Evolutionary conservation across 2,329 filamentous ascomycete genomes (phyloP).

Genomic region (Aspergillus persii): DNA sequence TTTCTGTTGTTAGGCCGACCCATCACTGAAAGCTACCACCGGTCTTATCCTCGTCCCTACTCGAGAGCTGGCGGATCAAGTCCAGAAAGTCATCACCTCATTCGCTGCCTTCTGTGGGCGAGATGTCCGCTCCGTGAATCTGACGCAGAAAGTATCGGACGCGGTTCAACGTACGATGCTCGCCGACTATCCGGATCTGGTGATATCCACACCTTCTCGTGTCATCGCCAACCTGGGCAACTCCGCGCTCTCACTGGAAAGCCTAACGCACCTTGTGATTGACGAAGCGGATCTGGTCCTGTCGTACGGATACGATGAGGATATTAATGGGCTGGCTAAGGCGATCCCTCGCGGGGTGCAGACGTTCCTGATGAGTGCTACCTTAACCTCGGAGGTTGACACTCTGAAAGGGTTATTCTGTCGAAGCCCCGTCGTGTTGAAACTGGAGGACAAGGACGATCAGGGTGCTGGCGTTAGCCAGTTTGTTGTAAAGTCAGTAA

Average conservation of each 20-base stretch:
- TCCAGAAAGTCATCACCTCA: conserved; percentile 72
- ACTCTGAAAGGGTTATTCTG: conserved; percentile 83
- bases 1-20: conserved; percentile 28
- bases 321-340: conserved; percentile 75
- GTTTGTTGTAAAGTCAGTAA: conserved; percentile 72
- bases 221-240: conserved; percentile 75
- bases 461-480: conserved; percentile 77
- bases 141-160: conserved; percentile 87
- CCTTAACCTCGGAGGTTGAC: conserved; percentile 82
- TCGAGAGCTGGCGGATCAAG: conserved; percentile 88
- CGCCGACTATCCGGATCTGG: conserved; percentile 79
- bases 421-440: conserved; percentile 72
- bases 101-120: conserved; percentile 83
- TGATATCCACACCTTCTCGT: conserved; percentile 86
- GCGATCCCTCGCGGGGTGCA: conserved; percentile 81
- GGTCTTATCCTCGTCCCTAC: conserved; percentile 92
- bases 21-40: conserved; percentile 54
- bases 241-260: conserved; percentile 66
- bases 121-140: conserved; percentile 76
- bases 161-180: conserved; percentile 84
- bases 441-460: conserved; percentile 78
- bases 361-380: conserved; percentile 91
- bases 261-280: conserved; percentile 75
- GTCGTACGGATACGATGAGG: conserved; percentile 91
- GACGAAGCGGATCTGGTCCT: conserved; percentile 94